Conservation (phyloP, 23 red algal species). For the Gracilaria vermiculophylla region DNA sequence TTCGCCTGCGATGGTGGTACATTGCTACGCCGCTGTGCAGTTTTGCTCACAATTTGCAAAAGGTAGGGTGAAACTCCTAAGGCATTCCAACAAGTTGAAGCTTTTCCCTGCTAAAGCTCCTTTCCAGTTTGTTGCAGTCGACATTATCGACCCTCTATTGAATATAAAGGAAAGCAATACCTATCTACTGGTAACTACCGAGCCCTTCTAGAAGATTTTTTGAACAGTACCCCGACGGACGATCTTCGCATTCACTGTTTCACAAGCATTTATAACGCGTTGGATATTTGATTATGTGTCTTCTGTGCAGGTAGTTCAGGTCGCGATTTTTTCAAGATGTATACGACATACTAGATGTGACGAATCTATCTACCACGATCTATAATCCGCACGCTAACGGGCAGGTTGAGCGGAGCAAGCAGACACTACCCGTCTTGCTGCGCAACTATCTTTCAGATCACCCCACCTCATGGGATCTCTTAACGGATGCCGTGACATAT, state of each 20-base stretch:
- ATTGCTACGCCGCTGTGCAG: neutral
- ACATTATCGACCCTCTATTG: neutral
- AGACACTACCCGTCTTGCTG: neutral
- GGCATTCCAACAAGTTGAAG: neutral
- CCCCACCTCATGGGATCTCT: too few relatives aligned
- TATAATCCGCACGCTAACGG: conserved; percentile 7
- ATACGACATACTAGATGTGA: neutral
- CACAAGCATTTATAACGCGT: neutral
- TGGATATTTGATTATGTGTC: neutral
- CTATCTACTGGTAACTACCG: neutral
- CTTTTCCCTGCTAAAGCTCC: neutral
- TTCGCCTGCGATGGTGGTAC: neutral
- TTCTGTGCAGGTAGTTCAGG: neutral
- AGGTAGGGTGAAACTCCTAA: neutral
- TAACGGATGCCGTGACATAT: too few relatives aligned
- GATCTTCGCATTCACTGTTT: too few relatives aligned
- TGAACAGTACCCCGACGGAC: too few relatives aligned
- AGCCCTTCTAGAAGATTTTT: conserved; percentile 13
- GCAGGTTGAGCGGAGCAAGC: conserved; percentile 2
- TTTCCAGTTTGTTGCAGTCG: neutral
- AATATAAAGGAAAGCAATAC: neutral
- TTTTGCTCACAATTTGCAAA: neutral
- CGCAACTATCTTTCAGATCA: neutral
- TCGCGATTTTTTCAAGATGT: conserved; percentile 6
- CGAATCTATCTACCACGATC: neutral